A percentile compares a stretch with the other conserved stretches of the same genome.
Conservation (phyloP, 2,329 filamentous ascomycete species). For the Xylariaceae sp. region DNA sequence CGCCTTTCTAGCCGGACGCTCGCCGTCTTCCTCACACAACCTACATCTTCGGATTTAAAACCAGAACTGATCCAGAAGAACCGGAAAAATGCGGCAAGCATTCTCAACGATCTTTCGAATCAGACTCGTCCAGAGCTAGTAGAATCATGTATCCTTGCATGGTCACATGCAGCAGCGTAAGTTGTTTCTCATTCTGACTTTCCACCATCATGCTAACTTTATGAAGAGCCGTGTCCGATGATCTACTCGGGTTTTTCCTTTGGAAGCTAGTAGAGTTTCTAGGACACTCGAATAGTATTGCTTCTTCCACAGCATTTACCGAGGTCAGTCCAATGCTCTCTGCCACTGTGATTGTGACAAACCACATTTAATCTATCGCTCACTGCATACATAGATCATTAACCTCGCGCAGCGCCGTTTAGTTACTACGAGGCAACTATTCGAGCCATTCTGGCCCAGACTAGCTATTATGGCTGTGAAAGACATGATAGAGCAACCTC, state of each 20-base stretch:
- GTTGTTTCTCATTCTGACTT: too few relatives aligned
- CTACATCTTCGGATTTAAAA: constrained; percentile 31
- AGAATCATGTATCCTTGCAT: constrained; percentile 81
- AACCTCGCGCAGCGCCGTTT: constrained; percentile 64
- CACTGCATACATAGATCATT: constrained; percentile 44
- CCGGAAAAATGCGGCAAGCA: constrained; percentile 63
- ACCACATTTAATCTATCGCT: neutral
- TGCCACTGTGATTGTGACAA: too few relatives aligned
- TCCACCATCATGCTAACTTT: constrained; percentile 5
- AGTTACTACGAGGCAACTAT: constrained; percentile 62
- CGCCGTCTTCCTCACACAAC: constrained; percentile 58
- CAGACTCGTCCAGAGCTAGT: constrained; percentile 64
- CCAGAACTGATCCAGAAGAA: constrained; percentile 55
- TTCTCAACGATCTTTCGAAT: constrained; percentile 69
- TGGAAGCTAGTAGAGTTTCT: constrained; percentile 82
- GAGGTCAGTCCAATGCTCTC: too few relatives aligned
- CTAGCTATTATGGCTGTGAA: constrained; percentile 79
- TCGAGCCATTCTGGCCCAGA: constrained; percentile 85
- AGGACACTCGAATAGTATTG: constrained; percentile 73
- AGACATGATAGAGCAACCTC: constrained; percentile 75
- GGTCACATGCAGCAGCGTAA: constrained; percentile 76
- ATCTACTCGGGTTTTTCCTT: constrained; percentile 82
- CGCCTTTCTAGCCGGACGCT: constrained; percentile 52
- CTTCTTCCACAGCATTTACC: constrained; percentile 77
- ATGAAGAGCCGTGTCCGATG: constrained; percentile 52